phyloP scores from a whole-genome alignment of 148 eudicot species.

The Agrostemma githago region DNA sequence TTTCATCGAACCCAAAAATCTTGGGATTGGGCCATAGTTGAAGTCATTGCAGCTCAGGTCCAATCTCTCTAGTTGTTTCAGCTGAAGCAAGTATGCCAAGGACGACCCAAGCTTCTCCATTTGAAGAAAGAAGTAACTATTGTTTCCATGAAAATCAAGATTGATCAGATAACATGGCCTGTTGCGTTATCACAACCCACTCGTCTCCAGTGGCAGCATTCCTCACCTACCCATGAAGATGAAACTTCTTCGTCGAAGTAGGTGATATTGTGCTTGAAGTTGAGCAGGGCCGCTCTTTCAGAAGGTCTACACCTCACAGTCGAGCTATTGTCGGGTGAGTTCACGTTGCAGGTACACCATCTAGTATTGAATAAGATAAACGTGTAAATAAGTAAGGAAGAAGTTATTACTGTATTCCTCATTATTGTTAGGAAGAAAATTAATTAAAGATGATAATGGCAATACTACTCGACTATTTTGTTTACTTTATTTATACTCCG shows the following conservation, averaged over 20 bases:
- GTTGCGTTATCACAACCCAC: constrained; percentile 8
- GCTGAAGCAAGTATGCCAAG: too few species aligned
- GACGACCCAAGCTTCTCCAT: too few species aligned
- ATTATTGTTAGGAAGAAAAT: background rate
- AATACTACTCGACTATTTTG: too few species aligned
- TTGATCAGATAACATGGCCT: background rate
- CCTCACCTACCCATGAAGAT: background rate
- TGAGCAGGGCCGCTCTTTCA: background rate
- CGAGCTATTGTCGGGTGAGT: background rate
- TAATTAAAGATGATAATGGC: too few species aligned
- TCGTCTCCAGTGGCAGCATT: constrained; percentile 10
- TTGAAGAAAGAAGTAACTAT: too few species aligned
- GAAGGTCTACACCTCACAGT: background rate
- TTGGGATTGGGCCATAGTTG: too few species aligned
- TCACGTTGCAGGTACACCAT: background rate
- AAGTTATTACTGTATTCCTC: background rate
- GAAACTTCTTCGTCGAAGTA: background rate
- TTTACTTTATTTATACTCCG: too few species aligned
- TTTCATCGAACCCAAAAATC: too few species aligned
- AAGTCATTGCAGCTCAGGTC: too few species aligned
- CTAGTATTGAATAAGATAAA: background rate
- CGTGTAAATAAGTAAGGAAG: background rate
- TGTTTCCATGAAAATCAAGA: background rate
- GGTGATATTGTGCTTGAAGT: background rate
- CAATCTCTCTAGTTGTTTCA: too few species aligned